Evolutionary conservation across 2,329 filamentous ascomycete genomes (phyloP).

Genomic region (Aspergillus fijiensis): DNA sequence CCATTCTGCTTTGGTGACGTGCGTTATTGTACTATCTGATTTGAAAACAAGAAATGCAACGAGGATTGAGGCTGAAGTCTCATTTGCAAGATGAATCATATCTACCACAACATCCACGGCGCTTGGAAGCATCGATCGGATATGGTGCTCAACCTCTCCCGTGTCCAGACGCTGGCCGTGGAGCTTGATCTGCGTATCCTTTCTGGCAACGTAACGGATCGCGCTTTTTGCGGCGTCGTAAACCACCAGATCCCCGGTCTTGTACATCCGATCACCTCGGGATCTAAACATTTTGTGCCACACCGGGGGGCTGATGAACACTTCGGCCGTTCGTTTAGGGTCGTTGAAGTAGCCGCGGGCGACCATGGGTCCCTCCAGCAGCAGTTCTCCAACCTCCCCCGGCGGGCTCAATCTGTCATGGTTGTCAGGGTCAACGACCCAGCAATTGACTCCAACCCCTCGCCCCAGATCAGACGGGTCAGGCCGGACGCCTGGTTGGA

Average conservation of each 20-base stretch:
- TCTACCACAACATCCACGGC: background rate
- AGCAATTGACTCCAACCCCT: slow-evolving; percentile 2
- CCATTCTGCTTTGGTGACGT: background rate
- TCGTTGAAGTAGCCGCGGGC: slow-evolving; percentile 1
- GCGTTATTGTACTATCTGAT: background rate
- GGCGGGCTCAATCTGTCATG: background rate
- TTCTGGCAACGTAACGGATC: slow-evolving; percentile 45
- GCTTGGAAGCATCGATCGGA: background rate
- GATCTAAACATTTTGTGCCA: background rate
- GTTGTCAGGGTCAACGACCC: background rate
- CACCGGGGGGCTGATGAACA: background rate
- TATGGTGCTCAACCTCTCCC: background rate
- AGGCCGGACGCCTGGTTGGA: background rate
- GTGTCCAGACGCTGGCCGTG: slow-evolving; percentile 1
- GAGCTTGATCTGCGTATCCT: slow-evolving; percentile 47
- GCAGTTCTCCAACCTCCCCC: background rate
- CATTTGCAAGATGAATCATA: background rate
- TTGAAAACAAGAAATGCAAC: background rate
- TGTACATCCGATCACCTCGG: background rate
- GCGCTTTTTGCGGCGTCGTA: background rate
- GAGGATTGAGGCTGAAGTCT: background rate
- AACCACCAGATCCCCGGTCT: slow-evolving; percentile 18
- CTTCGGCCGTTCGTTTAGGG: background rate
- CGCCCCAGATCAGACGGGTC: background rate
- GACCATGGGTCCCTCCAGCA: background rate